Conservation (phyloP, 805 yeast species). For the Starmerella apis region DNA sequence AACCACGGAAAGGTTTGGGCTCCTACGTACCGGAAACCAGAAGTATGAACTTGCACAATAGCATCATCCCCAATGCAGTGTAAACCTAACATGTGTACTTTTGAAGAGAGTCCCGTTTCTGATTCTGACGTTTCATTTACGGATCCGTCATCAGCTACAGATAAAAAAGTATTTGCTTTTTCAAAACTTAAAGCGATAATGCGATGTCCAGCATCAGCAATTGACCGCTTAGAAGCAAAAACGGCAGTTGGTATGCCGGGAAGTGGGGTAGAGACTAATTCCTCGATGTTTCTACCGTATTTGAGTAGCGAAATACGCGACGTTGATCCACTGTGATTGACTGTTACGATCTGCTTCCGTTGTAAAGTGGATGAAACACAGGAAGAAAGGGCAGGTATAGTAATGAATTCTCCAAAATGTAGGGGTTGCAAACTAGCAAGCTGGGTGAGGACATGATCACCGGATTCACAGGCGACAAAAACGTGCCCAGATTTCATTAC, state of each 20-base stretch:
- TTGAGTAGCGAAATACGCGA: slow-evolving; percentile 37
- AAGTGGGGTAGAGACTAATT: slow-evolving; percentile 56
- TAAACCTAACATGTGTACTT: slow-evolving; percentile 54
- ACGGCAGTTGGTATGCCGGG: slow-evolving; percentile 55
- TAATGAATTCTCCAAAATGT: not conserved
- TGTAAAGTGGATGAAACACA: slow-evolving; percentile 4
- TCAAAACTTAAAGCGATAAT: slow-evolving; percentile 56
- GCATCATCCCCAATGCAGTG: slow-evolving; percentile 55
- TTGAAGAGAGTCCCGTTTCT: slow-evolving; percentile 49
- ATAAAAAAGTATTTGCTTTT: slow-evolving; percentile 59
- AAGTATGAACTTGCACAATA: slow-evolving; percentile 59
- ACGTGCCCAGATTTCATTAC: slow-evolving; percentile 69
- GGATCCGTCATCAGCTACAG: slow-evolving; percentile 55
- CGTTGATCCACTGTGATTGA: slow-evolving; percentile 35
- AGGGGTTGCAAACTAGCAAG: slow-evolving; percentile 51
- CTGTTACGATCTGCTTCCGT: slow-evolving; percentile 35
- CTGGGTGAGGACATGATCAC: slow-evolving; percentile 63
- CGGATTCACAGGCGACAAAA: slow-evolving; percentile 52
- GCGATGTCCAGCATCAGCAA: slow-evolving; percentile 43
- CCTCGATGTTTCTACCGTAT: slow-evolving; percentile 51
- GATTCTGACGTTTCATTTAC: slow-evolving; percentile 53
- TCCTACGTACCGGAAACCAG: slow-evolving; percentile 55
- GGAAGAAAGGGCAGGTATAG: slow-evolving; percentile 9
- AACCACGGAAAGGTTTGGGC: slow-evolving; percentile 50
- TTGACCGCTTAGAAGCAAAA: slow-evolving; percentile 48